Conservation (phyloP, 305 asterid genomes). For the Fraxinus nigra region DNA sequence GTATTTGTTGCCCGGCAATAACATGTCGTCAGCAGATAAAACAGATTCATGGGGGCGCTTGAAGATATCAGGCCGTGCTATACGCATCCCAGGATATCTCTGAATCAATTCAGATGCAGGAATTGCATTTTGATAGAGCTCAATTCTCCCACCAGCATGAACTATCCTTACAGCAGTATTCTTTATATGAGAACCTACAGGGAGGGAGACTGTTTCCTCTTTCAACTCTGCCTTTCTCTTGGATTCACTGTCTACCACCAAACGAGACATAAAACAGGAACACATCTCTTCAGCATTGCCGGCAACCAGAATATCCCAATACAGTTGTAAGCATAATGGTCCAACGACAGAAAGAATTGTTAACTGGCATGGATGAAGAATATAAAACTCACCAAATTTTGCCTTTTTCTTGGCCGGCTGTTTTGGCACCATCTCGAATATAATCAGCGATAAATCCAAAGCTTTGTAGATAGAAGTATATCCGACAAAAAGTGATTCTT, state of each 20-base stretch:
- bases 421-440: slow-evolving; percentile 21
- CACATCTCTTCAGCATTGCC: not conserved
- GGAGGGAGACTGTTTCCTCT: slow-evolving; percentile 29
- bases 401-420: slow-evolving; percentile 14
- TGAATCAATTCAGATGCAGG: slow-evolving; percentile 47
- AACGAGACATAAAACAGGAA: slow-evolving; percentile 33
- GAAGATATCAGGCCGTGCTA: slow-evolving; percentile 60
- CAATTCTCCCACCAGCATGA: slow-evolving; percentile 66
- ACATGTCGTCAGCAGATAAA: slow-evolving; percentile 40
- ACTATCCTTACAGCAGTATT: slow-evolving; percentile 49
- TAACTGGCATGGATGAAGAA: slow-evolving; percentile 10
- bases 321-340: slow-evolving; percentile 22
- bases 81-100: slow-evolving; percentile 61
- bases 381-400: not conserved
- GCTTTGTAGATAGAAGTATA: slow-evolving; percentile 19
- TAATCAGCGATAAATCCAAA: slow-evolving; percentile 41
- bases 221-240: slow-evolving; percentile 21
- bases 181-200: slow-evolving; percentile 37
- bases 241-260: slow-evolving; percentile 18
- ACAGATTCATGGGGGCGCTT: slow-evolving; percentile 50
- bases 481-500: slow-evolving; percentile 21
- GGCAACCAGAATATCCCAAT: slow-evolving; percentile 23
- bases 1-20: slow-evolving; percentile 66
- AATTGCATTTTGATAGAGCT: slow-evolving; percentile 45
- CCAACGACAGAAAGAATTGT: slow-evolving; percentile 6